Percentiles rank a stretch among this genome's conserved stretches.
Conservation (phyloP, 371 early-diverging fungal species). For the Rhizopus stolonifer region DNA sequence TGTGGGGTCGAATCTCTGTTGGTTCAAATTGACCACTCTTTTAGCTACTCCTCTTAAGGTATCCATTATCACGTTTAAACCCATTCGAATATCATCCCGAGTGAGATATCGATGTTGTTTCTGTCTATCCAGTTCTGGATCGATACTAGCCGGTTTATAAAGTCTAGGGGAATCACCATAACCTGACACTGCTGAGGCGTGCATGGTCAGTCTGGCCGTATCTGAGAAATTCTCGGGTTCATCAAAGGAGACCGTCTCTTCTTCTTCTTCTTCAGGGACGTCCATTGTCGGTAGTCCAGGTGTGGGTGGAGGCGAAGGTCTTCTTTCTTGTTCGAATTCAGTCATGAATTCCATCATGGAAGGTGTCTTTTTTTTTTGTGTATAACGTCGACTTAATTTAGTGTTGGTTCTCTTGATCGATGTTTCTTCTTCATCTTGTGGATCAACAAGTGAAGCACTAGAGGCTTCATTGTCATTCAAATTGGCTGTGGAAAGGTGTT, state of each 20-base stretch:
- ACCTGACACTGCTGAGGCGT: slow-evolving; percentile 24
- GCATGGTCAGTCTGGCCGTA: slow-evolving; percentile 38
- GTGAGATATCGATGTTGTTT: slow-evolving; percentile 4
- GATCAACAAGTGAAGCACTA: background rate
- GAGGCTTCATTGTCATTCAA: background rate
- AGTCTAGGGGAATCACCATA: background rate
- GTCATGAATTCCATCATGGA: slow-evolving; percentile 21
- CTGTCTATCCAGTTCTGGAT: slow-evolving; percentile 21
- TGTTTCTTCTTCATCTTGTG: background rate
- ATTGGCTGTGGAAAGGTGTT: background rate
- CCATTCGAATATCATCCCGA: slow-evolving; percentile 1
- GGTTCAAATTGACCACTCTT: slow-evolving; percentile 33
- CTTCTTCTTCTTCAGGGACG: slow-evolving; percentile 3
- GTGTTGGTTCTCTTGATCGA: background rate
- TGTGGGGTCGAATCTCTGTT: background rate
- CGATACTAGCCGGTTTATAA: slow-evolving; percentile 26
- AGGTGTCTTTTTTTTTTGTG: slow-evolving; percentile 17
- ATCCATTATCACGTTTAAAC: slow-evolving; percentile 11
- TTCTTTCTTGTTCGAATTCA: slow-evolving; percentile 26
- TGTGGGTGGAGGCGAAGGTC: slow-evolving; percentile 5
- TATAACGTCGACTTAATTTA: slow-evolving; percentile 14
- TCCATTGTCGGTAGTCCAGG: background rate
- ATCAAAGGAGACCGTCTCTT: slow-evolving; percentile 4
- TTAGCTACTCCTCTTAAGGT: slow-evolving; percentile 27
- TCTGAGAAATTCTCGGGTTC: slow-evolving; percentile 38